Conservation (phyloP, 179 eudicot genomes). For the Drosera spatulata region DNA sequence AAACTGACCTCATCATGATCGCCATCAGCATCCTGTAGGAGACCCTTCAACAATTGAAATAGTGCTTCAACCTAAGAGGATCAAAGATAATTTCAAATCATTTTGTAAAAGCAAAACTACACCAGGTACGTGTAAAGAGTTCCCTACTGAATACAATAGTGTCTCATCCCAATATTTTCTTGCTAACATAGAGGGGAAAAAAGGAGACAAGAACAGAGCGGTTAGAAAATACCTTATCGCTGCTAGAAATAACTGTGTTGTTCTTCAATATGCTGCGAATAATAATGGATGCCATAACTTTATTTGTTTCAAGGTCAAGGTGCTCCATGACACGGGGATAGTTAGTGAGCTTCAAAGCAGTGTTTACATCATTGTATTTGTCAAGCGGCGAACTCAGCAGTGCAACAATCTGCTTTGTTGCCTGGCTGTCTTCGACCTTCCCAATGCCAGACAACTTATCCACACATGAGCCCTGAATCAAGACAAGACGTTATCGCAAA, state of each 20-base stretch:
- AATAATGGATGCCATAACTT: conserved; percentile 87
- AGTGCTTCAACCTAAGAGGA: conserved; percentile 69
- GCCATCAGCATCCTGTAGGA: conserved; percentile 67
- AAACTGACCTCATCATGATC: conserved; percentile 51
- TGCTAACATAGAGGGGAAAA: no score
- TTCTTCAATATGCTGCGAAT: conserved; percentile 78
- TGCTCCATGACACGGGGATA: conserved; percentile 89
- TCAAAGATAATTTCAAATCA: conserved; percentile 4
- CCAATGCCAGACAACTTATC: conserved; percentile 64
- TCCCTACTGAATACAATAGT: no score
- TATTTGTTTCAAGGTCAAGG: conserved; percentile 78
- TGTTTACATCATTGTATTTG: conserved; percentile 78
- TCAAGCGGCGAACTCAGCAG: conserved; percentile 95
- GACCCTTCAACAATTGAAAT: conserved; percentile 78
- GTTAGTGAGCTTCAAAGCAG: conserved; percentile 86
- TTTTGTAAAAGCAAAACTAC: background rate
- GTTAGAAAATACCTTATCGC: conserved; percentile 54
- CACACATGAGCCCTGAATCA: conserved; percentile 79
- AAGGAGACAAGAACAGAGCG: no score
- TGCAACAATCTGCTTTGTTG: conserved; percentile 87
- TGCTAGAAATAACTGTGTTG: conserved; percentile 58
- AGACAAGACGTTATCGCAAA: background rate
- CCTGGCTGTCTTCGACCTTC: conserved; percentile 66
- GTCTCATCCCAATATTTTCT: no score
- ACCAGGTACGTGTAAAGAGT: no score